These are phyloP conservation scores for Saccharum spontaneum DNA, from an alignment of 176 grass and related monocot genomes.

Conservation along the genomic window DNA sequence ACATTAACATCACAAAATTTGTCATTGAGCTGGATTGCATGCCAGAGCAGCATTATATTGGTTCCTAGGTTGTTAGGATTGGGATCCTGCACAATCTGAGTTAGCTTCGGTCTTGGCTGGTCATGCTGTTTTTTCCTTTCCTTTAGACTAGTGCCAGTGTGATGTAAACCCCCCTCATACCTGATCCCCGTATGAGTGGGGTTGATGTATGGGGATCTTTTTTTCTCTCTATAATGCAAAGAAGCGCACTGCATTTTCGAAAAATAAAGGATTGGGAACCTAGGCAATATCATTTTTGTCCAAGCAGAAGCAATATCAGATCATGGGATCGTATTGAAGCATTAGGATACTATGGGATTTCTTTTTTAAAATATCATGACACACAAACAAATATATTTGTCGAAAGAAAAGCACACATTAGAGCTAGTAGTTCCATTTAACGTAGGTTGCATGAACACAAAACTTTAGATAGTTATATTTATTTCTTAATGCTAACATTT, in stretches of 20 bases:
- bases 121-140: too few relatives aligned
- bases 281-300: neutral
- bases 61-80: neutral
- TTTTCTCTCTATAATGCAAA: too few relatives aligned
- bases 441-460: neutral
- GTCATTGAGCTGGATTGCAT: neutral
- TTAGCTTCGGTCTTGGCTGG: too few relatives aligned
- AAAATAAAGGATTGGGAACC: too few relatives aligned
- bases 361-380: neutral
- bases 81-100: too few relatives aligned
- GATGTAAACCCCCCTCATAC: too few relatives aligned
- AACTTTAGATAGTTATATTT: neutral
- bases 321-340: neutral
- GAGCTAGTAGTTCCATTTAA: neutral
- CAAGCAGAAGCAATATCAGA: neutral
- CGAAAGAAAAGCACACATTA: neutral
- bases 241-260: too few relatives aligned
- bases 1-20: neutral
- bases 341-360: neutral
- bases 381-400: neutral
- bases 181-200: too few relatives aligned
- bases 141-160: too few relatives aligned
- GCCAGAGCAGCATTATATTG: neutral
- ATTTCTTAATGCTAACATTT: neutral
- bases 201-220: too few relatives aligned